Conservation (phyloP, 2,329 filamentous ascomycete species). For the Neofusicoccum parvum region DNA sequence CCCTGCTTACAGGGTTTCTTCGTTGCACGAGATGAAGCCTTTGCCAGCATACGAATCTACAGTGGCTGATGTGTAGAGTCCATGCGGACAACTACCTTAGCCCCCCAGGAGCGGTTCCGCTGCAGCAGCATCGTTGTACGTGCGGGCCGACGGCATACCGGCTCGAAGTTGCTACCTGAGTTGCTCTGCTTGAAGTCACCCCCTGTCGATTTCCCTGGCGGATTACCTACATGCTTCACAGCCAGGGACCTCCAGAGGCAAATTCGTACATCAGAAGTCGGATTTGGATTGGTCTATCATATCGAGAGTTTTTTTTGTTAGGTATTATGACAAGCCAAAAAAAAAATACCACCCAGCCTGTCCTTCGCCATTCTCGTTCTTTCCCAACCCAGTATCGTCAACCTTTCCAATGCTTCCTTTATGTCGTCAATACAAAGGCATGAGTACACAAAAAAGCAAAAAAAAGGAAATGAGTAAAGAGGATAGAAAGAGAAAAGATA, state of each 20-base stretch:
- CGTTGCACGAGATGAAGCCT: no score
- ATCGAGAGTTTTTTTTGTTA: not conserved
- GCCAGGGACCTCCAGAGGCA: no score
- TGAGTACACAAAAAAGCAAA: not conserved
- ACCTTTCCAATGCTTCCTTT: slow-evolving; percentile 7
- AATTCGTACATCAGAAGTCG: slow-evolving; percentile 12
- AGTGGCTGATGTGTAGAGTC: no score
- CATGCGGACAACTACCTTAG: no score
- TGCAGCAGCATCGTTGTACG: no score
- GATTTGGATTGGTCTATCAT: slow-evolving; percentile 21
- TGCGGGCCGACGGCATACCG: no score
- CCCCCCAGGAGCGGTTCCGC: no score
- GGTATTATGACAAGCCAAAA: slow-evolving; percentile 8
- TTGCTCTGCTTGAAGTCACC: no score
- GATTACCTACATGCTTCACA: no score
- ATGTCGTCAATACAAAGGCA: not conserved
- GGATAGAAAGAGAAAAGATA: not conserved
- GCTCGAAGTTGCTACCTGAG: no score
- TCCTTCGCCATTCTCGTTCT: not conserved
- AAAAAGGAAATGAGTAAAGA: not conserved
- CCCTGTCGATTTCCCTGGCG: no score
- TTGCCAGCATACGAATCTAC: no score
- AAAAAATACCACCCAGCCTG: not conserved
- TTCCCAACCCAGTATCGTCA: slow-evolving; percentile 15
- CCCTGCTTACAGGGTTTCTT: not conserved